Conservation (phyloP, 768 basidiomycete genomes). For the Mycena alexandri region DNA sequence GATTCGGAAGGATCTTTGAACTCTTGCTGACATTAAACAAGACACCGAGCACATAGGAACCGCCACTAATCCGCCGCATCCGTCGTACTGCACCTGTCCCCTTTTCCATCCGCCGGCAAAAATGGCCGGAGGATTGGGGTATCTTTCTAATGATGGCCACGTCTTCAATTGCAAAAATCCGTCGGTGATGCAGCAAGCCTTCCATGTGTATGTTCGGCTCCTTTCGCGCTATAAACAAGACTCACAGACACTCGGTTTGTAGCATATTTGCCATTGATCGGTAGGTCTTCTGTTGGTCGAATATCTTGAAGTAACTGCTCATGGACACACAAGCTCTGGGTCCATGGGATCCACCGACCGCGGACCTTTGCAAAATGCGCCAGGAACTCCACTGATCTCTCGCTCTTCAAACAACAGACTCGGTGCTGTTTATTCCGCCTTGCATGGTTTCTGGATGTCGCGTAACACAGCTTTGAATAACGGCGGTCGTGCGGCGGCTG, state of each 20-base stretch:
- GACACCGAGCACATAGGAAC: constrained; percentile 61
- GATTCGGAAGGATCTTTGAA: background rate
- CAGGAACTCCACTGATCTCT: constrained; percentile 43
- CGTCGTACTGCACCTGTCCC: constrained; percentile 62
- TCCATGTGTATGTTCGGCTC: constrained; percentile 60
- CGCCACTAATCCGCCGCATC: constrained; percentile 49
- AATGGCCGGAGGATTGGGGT: constrained; percentile 51
- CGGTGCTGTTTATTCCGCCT: constrained; percentile 61
- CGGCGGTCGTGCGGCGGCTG: constrained; percentile 4
- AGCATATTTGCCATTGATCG: constrained; percentile 68
- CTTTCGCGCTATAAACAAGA: background rate
- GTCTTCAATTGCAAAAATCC: constrained; percentile 64
- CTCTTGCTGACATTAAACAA: constrained; percentile 34
- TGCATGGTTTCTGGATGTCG: constrained; percentile 39
- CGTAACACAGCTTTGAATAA: constrained; percentile 34
- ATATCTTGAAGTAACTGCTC: background rate
- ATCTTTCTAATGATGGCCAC: constrained; percentile 66
- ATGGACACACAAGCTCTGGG: constrained; percentile 49
- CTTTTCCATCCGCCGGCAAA: constrained; percentile 58
- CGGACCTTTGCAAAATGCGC: constrained; percentile 56
- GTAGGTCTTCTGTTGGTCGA: constrained; percentile 42
- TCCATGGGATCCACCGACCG: constrained; percentile 59
- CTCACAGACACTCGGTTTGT: background rate
- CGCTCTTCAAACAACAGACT: constrained; percentile 55
- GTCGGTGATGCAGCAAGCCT: constrained; percentile 58